Base-by-base conservation (phyloP, 805 yeast species). In the Ogataea naganishii region DNA sequence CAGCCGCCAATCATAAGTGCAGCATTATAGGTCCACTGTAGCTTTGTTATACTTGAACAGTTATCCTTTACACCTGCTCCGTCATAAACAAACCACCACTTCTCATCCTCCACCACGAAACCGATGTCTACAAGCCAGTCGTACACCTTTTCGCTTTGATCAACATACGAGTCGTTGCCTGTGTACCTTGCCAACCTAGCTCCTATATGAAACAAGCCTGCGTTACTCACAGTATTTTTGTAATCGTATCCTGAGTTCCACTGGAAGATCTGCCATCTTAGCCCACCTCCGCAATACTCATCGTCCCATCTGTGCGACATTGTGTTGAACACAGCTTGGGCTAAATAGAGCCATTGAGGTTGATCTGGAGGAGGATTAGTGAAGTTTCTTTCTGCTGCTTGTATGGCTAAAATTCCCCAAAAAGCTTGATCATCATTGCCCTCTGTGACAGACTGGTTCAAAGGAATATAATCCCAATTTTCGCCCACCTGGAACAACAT, bases 361-460 rank as follows among this genome's bases (percentile, higher is more conserved):
- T 70, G 57, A 19, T 57, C 64, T 1, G 41, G 34, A 53, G 70
- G 60, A 2, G 82, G 80, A 44, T 78, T 76, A 5, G 76, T 56
- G 53, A 80, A 80, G 53, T 76, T 76, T 42, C 75, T 66, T 46
- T 80, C 92, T 3, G 80, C 78, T 1, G 89, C 89, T 4, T 66
- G 71, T 82, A 80, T 78, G 4, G 64, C 84, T 1, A 85, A 75
- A 27, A 80, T 60, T 2, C 88, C 92, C 92, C 92, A 80, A 49
- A 80, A 77, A 2, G 80, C 88, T 54, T 80, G 92, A 60, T 80
- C 92, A 59, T 80, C 92, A 48, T 80, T 80, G 46, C 92, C 92
- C 51, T 80, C 88, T 4, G 85, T 73, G 7, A 79, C 69, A 12
- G 80, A 65, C 50, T 80, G 85, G 56, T 80, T 80, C 24, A 74